Base-by-base conservation (phyloP, 345 rosid species). In the Lagerstroemia speciosa region DNA sequence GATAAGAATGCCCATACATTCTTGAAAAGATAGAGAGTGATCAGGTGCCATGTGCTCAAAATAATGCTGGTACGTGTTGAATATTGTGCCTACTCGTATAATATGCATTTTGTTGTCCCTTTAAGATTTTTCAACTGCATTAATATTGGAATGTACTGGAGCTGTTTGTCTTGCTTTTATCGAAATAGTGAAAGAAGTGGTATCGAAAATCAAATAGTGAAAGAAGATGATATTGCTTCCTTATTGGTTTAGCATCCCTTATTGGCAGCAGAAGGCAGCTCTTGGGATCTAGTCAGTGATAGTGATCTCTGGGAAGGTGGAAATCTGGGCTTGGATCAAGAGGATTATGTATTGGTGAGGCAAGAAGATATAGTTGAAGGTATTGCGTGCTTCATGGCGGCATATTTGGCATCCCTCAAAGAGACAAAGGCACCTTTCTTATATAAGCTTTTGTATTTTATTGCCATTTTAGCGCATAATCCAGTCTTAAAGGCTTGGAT, bases 311-410 rank as follows among this genome's bases (percentile, higher is more conserved):
- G 92, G 98, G 87, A 74, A 69, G 81, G 73, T 31, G 84, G 79
- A 78, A 69, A 31, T 68, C 19, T 53, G 69, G 85, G 78, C 72
- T 78, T 76, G 63, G 83, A 82, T 17, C 77, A 75, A 66, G 97
- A 89, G 60, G 99, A 86, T 72, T 94, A 88, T 78, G 92, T 92
- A 22, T 76, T 91, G 66, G 98, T 94, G 74, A 86, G 85, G 73
- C 84, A 92, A 83, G 99, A 94, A 82, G 99, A 94, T 82, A 89
- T 94, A 77, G 89, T 89, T 40, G 99, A 94, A 5, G 96, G 97
- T 64, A 82, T 94, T 22, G 97, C 99, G 0, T 85, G 96, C 83
- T 94, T 87, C 83, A 87, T 87, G 97, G 97, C 99, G 69, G 86
- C 96, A 38, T 91, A 87, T 82, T 67, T 94, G 74, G 74, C 83